phyloP scores from a whole-genome alignment of 768 basidiomycete genomes.

The Suillus tomentosus region DNA sequence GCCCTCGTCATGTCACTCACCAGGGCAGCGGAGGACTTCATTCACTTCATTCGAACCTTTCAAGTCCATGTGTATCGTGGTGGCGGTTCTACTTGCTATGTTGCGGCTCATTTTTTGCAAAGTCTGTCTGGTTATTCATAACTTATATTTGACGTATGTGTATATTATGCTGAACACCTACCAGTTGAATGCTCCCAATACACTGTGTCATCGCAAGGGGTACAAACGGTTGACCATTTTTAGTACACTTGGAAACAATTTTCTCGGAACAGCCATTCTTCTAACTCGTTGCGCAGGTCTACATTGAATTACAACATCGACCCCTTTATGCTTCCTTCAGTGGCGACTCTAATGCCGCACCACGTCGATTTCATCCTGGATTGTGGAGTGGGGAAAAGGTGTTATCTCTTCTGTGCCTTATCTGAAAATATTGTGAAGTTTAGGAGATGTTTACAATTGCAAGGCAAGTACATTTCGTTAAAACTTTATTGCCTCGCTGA shows the following conservation, averaged over 20 bases:
- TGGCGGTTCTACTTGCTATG: not conserved
- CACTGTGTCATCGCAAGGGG: not conserved
- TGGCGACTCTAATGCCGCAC: not conserved
- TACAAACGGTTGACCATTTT: not conserved
- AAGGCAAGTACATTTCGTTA: conserved; percentile 37
- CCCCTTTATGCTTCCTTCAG: too few relatives aligned
- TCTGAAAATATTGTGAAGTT: conserved; percentile 44
- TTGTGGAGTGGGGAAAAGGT: not conserved
- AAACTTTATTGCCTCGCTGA: conserved; percentile 16
- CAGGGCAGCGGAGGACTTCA: not conserved
- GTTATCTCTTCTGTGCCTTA: conserved; percentile 44
- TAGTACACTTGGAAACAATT: not conserved
- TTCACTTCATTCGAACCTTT: not conserved
- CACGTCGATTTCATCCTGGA: not conserved
- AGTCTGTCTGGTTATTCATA: not conserved
- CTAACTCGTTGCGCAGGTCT: too few relatives aligned
- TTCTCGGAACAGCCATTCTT: too few relatives aligned
- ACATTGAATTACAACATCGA: not conserved
- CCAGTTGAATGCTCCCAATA: not conserved
- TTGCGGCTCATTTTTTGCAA: not conserved
- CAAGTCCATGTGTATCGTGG: not conserved
- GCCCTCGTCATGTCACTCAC: not conserved
- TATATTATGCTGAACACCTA: not conserved
- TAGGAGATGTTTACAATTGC: conserved; percentile 41
- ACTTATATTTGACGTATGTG: not conserved